These are phyloP conservation scores for Plasmodium falciparum DNA, from an alignment of 169 alveolate genomes.

Conservation along the genomic window DNA sequence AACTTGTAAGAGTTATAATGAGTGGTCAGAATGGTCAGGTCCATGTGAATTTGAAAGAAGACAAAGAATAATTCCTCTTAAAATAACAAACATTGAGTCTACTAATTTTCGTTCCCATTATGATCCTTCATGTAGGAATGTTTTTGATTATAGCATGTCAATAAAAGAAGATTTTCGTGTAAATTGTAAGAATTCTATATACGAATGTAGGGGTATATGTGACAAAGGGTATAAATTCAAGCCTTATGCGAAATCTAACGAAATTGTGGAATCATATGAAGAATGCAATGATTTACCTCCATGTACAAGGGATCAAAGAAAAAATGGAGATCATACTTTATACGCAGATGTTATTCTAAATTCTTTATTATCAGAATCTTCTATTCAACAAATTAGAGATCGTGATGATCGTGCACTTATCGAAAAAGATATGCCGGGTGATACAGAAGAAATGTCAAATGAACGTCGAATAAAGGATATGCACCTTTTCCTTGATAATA, in stretches of 20 bases:
- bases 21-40: constrained; percentile 68
- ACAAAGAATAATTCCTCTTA: constrained; percentile 34
- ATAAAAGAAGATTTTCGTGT: constrained; percentile 31
- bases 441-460: constrained; percentile 16
- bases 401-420: background rate
- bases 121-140: constrained; percentile 31
- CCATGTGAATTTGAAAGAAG: constrained; percentile 71
- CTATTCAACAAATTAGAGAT: background rate
- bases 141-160: constrained; percentile 21
- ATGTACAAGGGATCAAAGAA: constrained; percentile 30
- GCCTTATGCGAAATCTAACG: constrained; percentile 5
- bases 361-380: background rate
- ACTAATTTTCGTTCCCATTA: background rate
- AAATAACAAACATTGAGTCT: constrained; percentile 1
- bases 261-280: constrained; percentile 31
- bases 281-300: constrained; percentile 33
- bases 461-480: constrained; percentile 11
- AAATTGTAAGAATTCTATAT: constrained; percentile 22
- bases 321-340: background rate
- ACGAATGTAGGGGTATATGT: constrained; percentile 58
- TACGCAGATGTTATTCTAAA: background rate
- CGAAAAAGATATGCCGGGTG: constrained; percentile 6
- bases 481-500: background rate
- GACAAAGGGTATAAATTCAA: constrained; percentile 49
- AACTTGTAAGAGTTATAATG: constrained; percentile 38